Evolutionary conservation across 106 monocot genomes (phyloP).

Genomic region (Agapanthus africanus): DNA sequence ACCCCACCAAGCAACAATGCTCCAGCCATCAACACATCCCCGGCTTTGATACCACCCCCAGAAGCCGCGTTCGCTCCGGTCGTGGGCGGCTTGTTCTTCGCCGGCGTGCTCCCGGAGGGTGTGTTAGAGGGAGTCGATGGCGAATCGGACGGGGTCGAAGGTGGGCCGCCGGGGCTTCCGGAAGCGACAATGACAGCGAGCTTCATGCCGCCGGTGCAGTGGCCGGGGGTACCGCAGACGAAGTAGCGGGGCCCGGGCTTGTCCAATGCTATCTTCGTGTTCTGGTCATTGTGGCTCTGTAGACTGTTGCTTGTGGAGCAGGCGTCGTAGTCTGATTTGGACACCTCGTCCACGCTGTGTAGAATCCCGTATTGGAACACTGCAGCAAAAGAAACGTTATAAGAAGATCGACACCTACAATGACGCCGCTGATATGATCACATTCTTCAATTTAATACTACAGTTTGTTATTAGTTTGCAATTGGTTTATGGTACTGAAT

Average conservation of each 20-base stretch:
- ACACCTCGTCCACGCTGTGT: conserved; percentile 47
- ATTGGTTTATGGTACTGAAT: too few species aligned
- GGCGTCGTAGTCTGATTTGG: conserved; percentile 37
- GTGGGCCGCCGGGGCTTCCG: conserved; percentile 1
- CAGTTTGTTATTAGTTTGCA: too few species aligned
- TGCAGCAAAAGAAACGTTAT: conserved; percentile 10
- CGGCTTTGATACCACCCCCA: not conserved
- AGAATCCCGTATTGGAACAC: conserved; percentile 40
- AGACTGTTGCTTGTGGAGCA: conserved; percentile 37
- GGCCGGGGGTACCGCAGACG: conserved; percentile 58
- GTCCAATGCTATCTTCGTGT: conserved; percentile 46
- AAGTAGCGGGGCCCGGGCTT: conserved; percentile 53
- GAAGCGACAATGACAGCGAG: conserved; percentile 36
- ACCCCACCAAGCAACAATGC: conserved; percentile 10
- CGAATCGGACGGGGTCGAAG: not conserved
- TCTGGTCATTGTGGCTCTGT: conserved; percentile 30
- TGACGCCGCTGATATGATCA: too few species aligned
- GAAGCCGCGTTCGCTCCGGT: conserved; percentile 5
- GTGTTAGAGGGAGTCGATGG: conserved; percentile 3
- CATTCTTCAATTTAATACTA: too few species aligned
- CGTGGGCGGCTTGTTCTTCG: not conserved
- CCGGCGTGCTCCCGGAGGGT: not conserved
- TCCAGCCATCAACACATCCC: conserved; percentile 3
- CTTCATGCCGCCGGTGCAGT: conserved; percentile 67
- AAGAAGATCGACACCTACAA: too few species aligned